These are phyloP conservation scores for Musa schizocarpa DNA, from an alignment of 176 grass and related monocot genomes.

Conservation along the genomic window DNA sequence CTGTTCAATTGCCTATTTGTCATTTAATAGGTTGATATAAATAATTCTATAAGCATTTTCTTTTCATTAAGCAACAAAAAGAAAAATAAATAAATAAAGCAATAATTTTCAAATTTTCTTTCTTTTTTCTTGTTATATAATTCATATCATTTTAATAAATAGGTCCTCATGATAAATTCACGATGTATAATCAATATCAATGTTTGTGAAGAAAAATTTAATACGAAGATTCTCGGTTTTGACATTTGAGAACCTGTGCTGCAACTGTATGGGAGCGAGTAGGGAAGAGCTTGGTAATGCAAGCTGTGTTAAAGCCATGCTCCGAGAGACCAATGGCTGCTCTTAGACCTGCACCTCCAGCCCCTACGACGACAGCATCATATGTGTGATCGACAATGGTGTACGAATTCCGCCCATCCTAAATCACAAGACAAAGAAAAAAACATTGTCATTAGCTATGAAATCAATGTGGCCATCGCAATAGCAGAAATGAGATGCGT, in stretches of 20 bases:
- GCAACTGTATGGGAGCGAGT: constrained; percentile 93
- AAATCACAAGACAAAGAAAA: constrained; percentile 2
- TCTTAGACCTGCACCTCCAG: constrained; percentile 80
- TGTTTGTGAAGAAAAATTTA: too few relatives aligned
- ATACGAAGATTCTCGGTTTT: too few relatives aligned
- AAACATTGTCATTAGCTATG: not conserved
- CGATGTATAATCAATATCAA: not conserved
- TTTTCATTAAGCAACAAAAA: too few relatives aligned
- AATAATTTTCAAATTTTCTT: too few relatives aligned
- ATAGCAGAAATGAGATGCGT: not conserved
- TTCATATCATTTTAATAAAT: too few relatives aligned
- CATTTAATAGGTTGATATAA: too few relatives aligned
- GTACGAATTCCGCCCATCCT: constrained; percentile 44
- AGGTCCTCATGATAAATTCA: not conserved
- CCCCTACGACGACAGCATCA: constrained; percentile 89
- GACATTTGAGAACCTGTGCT: constrained; percentile 48
- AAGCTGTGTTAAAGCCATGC: constrained; percentile 92
- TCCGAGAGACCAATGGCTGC: constrained; percentile 92
- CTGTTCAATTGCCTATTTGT: too few relatives aligned
- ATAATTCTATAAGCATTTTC: too few relatives aligned
- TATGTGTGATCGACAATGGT: constrained; percentile 90
- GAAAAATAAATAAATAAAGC: too few relatives aligned
- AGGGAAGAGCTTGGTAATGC: constrained; percentile 97
- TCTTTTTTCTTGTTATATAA: too few relatives aligned
- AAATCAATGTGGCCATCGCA: not conserved